Conservation (phyloP, 768 basidiomycete species). For the Rhizopogon vesiculosus region DNA sequence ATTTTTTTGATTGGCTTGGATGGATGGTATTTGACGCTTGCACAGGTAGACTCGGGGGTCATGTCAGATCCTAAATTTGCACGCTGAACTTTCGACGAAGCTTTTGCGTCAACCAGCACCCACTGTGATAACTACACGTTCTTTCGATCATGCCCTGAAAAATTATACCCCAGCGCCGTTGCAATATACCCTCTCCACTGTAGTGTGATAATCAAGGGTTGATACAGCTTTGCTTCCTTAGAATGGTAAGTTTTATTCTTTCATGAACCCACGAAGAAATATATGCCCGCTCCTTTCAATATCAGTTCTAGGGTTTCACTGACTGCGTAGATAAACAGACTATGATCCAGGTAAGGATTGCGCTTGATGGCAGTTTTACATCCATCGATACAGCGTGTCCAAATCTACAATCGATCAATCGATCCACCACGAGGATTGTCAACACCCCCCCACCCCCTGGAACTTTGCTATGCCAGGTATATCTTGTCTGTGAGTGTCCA, state of each 20-base stretch:
- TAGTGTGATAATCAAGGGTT: slow-evolving; percentile 82
- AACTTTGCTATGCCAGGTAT: background rate
- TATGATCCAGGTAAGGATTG: background rate
- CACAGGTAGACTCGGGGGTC: slow-evolving; percentile 54
- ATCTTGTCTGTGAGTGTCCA: background rate
- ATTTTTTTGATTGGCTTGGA: slow-evolving; percentile 78
- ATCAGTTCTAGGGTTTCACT: background rate
- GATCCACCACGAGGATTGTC: background rate
- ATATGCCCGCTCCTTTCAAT: background rate
- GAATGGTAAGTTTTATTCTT: slow-evolving; percentile 40
- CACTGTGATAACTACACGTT: slow-evolving; percentile 57
- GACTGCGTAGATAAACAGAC: background rate
- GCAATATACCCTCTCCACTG: slow-evolving; percentile 60
- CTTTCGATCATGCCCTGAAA: slow-evolving; percentile 85
- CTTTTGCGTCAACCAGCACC: slow-evolving; percentile 39
- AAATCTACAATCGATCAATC: background rate
- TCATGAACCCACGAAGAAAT: slow-evolving; percentile 32
- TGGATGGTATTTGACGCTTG: slow-evolving; percentile 87
- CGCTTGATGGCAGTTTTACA: background rate
- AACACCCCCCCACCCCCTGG: background rate
- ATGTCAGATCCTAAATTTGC: slow-evolving; percentile 76
- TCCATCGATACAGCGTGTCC: background rate
- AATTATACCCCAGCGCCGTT: slow-evolving; percentile 67
- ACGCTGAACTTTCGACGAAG: slow-evolving; percentile 87
- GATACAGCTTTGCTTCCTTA: slow-evolving; percentile 47